Conservation (phyloP, 2,329 filamentous ascomycete genomes). For the Venturia pyrina region DNA sequence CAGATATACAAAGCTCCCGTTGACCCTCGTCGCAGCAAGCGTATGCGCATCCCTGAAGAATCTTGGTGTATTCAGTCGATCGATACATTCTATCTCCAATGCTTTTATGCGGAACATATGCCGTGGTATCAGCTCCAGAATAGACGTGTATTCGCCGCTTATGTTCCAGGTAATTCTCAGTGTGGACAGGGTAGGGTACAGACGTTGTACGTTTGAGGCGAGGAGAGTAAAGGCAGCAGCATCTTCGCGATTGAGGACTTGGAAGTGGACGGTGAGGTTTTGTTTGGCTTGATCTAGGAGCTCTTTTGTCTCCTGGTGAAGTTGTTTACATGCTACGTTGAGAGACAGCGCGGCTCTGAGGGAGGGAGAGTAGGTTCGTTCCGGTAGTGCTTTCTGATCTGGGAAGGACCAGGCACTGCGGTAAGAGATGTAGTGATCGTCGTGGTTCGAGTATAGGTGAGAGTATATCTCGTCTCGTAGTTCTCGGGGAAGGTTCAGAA, state of each 20-base stretch:
- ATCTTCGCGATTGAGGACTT: neutral
- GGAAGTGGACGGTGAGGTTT: constrained; percentile 1
- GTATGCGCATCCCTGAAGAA: neutral
- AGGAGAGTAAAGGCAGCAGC: neutral
- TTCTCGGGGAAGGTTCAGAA: neutral
- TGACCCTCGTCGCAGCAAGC: neutral
- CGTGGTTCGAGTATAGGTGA: neutral
- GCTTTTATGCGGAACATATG: neutral
- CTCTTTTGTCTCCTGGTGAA: neutral
- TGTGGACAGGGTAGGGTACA: neutral
- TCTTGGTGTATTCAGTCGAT: neutral
- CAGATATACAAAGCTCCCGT: neutral
- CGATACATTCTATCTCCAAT: neutral
- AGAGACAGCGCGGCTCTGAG: neutral
- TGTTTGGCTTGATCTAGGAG: neutral
- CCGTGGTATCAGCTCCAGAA: constrained; percentile 1
- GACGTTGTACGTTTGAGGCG: neutral
- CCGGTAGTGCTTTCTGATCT: neutral
- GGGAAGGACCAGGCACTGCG: neutral
- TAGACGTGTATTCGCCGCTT: constrained; percentile 2
- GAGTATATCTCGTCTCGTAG: neutral
- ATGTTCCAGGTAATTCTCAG: constrained; percentile 6
- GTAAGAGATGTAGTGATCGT: neutral
- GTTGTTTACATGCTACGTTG: constrained; percentile 4
- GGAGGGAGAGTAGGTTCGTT: constrained; percentile 2